Base-by-base conservation (phyloP, 352 stramenopile genomes). In the Aphanomyces euteiches region DNA sequence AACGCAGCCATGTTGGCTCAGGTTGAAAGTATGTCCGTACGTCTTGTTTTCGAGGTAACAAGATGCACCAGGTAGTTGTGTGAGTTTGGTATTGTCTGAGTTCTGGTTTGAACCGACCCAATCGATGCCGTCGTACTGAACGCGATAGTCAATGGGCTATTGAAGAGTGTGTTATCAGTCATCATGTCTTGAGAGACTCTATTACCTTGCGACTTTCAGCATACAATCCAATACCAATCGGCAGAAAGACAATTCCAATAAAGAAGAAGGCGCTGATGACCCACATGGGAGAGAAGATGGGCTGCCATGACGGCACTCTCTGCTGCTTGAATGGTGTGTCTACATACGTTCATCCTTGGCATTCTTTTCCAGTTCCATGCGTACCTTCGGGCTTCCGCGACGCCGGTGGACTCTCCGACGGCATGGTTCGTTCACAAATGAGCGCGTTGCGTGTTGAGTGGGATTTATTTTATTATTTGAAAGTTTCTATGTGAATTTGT, bases 271-370 rank as follows among this genome's bases (percentile, higher is more conserved):
- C 54, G 45, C 60, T 69, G 64, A 97, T 92, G 19, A 96, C 83
- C 77, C 78, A 95, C 48, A 67, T 78, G 37, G 92, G 89, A 74
- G 91, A 90, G 2, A 97, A 69, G 50, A 97, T 84, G 21, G 92
- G 92, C 76, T 93, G 81, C 87, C 90, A 96, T 38, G 87, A 79
- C 39, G 81, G 76, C 57, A 96, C 77, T 12, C 10, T 50, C 43
- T 50, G 43, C 43, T 50, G 43, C 43, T 50, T 50, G 43, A 50
- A 34, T 80, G 75, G 73, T 97, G 90, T 73, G 96, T 88, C 64
- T 82, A 79, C 7, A 96, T 17, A 28, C 38, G 34, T 28, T 53
- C 8, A 13, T 5, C 28, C 8, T 17, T 17, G 43, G 43, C 17
- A 50, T 50, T n/a, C 43, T 50, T 50, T n/a, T 50, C 10, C 43